Evolutionary conservation across 352 stramenopile species (phyloP).

Genomic region (Globisporangium acanthophoron): DNA sequence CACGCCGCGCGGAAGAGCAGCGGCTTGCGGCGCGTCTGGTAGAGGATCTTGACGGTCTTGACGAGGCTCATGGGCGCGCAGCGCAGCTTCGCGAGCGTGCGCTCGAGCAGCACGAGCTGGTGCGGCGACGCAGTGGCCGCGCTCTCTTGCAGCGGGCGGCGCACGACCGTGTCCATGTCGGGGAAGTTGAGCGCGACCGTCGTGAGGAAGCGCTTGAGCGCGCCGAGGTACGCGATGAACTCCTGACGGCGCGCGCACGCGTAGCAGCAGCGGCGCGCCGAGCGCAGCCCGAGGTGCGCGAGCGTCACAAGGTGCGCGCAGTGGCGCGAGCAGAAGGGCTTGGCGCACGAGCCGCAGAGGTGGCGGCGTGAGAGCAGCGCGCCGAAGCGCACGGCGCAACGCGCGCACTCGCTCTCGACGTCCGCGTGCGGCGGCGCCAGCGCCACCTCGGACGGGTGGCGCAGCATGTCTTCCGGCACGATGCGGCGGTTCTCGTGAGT

Average conservation of each 20-base stretch:
- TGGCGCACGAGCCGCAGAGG: constrained; percentile 53
- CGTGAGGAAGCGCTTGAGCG: constrained; percentile 29
- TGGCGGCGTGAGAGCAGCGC: constrained; percentile 38
- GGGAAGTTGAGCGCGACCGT: constrained; percentile 23
- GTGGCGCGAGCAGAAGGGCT: constrained; percentile 56
- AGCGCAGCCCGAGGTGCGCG: constrained; percentile 29
- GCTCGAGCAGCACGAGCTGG: constrained; percentile 20
- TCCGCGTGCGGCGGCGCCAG: background rate
- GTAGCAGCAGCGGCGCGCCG: constrained; percentile 39
- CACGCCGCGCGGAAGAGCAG: constrained; percentile 60
- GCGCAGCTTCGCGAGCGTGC: constrained; percentile 47
- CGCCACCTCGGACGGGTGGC: background rate
- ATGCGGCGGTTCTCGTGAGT: constrained; percentile 31
- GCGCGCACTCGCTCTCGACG: constrained; percentile 29
- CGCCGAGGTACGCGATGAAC: constrained; percentile 42
- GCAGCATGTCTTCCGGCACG: constrained; percentile 45
- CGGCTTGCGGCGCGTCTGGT: constrained; percentile 66
- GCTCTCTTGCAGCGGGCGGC: constrained; percentile 14
- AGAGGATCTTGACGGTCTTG: constrained; percentile 74
- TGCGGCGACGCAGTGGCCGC: background rate
- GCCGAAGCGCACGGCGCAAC: constrained; percentile 50
- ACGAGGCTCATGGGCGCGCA: constrained; percentile 63
- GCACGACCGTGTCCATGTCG: constrained; percentile 26
- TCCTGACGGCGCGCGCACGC: constrained; percentile 49
- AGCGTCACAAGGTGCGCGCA: constrained; percentile 47